Evolutionary conservation across 75 land plant genomes (phyloP).

Genomic region (Picea glauca): DNA sequence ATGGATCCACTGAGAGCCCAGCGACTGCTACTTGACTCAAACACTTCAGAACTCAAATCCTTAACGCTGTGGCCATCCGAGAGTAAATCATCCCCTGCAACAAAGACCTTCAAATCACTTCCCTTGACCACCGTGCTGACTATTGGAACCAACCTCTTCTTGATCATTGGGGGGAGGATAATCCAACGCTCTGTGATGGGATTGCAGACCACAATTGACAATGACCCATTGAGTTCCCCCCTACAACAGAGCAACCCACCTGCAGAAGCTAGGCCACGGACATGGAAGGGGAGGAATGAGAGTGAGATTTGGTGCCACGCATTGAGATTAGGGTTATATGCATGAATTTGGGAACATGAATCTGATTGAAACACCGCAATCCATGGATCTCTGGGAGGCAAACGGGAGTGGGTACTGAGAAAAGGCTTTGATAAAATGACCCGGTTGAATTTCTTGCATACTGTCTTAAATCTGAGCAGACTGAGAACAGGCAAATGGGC

Average conservation of each 20-base stretch:
- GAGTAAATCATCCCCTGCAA: constrained; percentile 23
- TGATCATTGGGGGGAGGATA: constrained; percentile 32
- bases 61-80: constrained; percentile 12
- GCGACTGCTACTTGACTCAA: constrained; percentile 19
- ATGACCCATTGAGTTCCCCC: constrained; percentile 21
- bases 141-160: constrained; percentile 26
- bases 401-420: background rate
- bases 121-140: constrained; percentile 21
- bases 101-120: constrained; percentile 22
- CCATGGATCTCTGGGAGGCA: constrained; percentile 13
- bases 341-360: constrained; percentile 20
- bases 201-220: constrained; percentile 22
- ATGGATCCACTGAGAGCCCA: constrained; percentile 23
- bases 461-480: constrained; percentile 10
- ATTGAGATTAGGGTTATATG: constrained; percentile 23
- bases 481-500: constrained; percentile 20
- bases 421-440: background rate
- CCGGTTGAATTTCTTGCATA: constrained; percentile 16
- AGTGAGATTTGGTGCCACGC: constrained; percentile 27
- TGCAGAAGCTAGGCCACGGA: constrained; percentile 28
- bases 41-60: constrained; percentile 29
- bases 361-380: constrained; percentile 23
- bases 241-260: constrained; percentile 38
- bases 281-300: constrained; percentile 32
- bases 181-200: constrained; percentile 31